These are phyloP conservation scores for Kodamaea leandrae DNA, from an alignment of 805 yeast species.

Conservation along the genomic window DNA sequence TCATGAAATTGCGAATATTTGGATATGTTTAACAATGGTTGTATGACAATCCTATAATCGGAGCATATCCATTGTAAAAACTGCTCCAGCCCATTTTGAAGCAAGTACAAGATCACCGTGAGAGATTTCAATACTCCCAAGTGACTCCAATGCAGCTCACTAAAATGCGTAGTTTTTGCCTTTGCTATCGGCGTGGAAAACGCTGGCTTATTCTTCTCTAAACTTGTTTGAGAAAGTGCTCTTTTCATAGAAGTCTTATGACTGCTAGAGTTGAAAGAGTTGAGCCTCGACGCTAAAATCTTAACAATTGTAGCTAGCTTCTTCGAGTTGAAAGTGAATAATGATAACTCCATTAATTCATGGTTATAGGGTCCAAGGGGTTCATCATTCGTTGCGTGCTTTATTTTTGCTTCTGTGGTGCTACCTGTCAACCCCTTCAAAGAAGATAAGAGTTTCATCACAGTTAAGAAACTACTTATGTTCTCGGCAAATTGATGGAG, in stretches of 20 bases:
- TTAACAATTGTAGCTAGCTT: conserved; percentile 39
- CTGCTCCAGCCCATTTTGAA: conserved; percentile 53
- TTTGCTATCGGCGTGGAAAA: conserved; percentile 1
- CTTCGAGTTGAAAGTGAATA: conserved; percentile 40
- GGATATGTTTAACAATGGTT: conserved; percentile 18
- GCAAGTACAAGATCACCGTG: conserved; percentile 49
- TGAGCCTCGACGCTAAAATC: conserved; percentile 36
- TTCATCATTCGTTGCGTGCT: conserved; percentile 50
- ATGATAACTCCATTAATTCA: conserved; percentile 51
- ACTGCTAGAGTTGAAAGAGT: conserved; percentile 25
- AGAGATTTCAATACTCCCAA: conserved; percentile 44
- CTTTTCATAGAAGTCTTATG: neutral
- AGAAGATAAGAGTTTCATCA: conserved; percentile 6
- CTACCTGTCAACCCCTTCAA: conserved; percentile 11
- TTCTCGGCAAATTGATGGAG: neutral
- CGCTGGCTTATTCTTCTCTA: neutral
- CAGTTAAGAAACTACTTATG: neutral
- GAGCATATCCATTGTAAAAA: conserved; percentile 46
- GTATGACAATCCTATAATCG: conserved; percentile 13
- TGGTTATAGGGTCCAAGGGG: conserved; percentile 56
- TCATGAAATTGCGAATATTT: conserved; percentile 18
- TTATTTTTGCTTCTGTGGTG: conserved; percentile 18
- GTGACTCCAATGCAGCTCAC: neutral
- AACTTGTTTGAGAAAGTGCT: conserved; percentile 1
- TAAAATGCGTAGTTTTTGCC: conserved; percentile 5